These are phyloP conservation scores for Coriaria nepalensis DNA, from an alignment of 306 rosid species.

Conservation along the genomic window DNA sequence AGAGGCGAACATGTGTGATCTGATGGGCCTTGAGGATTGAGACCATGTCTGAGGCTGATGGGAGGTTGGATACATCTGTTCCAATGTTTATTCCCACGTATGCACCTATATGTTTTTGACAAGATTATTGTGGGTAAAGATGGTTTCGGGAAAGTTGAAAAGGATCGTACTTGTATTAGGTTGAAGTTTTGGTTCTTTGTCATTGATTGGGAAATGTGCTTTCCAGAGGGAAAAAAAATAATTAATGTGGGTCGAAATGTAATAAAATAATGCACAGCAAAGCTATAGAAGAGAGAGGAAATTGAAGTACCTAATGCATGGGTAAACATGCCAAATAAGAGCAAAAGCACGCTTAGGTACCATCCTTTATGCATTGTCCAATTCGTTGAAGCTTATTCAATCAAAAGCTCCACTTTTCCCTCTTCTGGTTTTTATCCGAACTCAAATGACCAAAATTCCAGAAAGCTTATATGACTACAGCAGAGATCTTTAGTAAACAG, in stretches of 20 bases:
- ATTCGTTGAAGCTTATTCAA: conserved; percentile 19
- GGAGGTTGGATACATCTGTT: conserved; percentile 54
- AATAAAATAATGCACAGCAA: too few species aligned
- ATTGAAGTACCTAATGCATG: conserved; percentile 38
- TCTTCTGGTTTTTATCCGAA: background rate
- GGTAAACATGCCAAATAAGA: conserved; percentile 34
- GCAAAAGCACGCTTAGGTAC: conserved; percentile 32
- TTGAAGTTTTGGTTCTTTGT: too few species aligned
- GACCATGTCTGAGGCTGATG: conserved; percentile 47
- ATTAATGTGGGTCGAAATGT: too few species aligned
- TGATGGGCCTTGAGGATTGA: conserved; percentile 61
- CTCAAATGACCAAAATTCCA: background rate
- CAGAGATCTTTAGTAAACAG: too few species aligned
- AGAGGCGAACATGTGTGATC: conserved; percentile 65
- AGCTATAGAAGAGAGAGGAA: background rate
- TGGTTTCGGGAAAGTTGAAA: too few species aligned
- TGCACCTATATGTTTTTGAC: conserved; percentile 48
- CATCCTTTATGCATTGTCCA: conserved; percentile 42
- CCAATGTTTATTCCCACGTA: conserved; percentile 82
- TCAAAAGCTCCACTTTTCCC: background rate
- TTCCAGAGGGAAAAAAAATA: too few species aligned
- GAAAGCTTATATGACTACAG: background rate
- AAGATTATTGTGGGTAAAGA: too few species aligned
- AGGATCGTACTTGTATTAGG: too few species aligned
- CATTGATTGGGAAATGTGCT: too few species aligned